Percentiles rank a stretch among this genome's conserved stretches.
phyloP scores from a whole-genome alignment of 2,329 filamentous ascomycete genomes.

The Botrytis fabae region DNA sequence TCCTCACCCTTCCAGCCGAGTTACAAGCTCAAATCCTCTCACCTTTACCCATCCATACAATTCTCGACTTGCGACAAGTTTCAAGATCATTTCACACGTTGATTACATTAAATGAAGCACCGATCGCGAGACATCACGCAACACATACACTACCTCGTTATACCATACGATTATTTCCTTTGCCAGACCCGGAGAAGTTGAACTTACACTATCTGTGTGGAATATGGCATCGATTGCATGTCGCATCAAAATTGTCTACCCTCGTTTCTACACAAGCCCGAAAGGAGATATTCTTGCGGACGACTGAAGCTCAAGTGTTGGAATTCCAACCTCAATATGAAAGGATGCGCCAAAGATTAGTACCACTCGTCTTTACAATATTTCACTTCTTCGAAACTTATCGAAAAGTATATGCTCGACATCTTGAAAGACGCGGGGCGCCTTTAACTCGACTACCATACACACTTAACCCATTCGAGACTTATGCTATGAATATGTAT shows the following conservation, averaged over 20 bases:
- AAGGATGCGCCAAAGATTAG: slow-evolving; percentile 64
- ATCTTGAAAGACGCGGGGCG: slow-evolving; percentile 53
- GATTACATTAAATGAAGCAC: slow-evolving; percentile 59
- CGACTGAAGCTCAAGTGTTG: slow-evolving; percentile 53
- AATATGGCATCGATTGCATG: slow-evolving; percentile 65
- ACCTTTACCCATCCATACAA: slow-evolving; percentile 58
- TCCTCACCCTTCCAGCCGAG: slow-evolving; percentile 59
- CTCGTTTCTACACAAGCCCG: slow-evolving; percentile 65
- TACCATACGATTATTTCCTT: slow-evolving; percentile 59
- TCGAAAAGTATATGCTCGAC: slow-evolving; percentile 57
- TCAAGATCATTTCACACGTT: slow-evolving; percentile 61
- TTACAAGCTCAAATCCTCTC: slow-evolving; percentile 63
- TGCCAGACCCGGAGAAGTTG: slow-evolving; percentile 49
- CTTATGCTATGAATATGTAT: slow-evolving; percentile 63
- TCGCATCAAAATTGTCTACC: slow-evolving; percentile 61
- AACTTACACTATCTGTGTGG: slow-evolving; percentile 63
- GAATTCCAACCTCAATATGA: slow-evolving; percentile 63
- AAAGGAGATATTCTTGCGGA: slow-evolving; percentile 63
- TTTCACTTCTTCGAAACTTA: slow-evolving; percentile 70
- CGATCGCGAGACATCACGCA: slow-evolving; percentile 62
- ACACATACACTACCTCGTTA: slow-evolving; percentile 61
- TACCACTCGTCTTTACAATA: slow-evolving; percentile 63
- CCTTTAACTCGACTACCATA: slow-evolving; percentile 54
- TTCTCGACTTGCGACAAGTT: slow-evolving; percentile 58
- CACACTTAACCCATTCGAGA: slow-evolving; percentile 63